Conservation (phyloP, 371 early-diverging fungal species). For the Mucor racemosus region DNA sequence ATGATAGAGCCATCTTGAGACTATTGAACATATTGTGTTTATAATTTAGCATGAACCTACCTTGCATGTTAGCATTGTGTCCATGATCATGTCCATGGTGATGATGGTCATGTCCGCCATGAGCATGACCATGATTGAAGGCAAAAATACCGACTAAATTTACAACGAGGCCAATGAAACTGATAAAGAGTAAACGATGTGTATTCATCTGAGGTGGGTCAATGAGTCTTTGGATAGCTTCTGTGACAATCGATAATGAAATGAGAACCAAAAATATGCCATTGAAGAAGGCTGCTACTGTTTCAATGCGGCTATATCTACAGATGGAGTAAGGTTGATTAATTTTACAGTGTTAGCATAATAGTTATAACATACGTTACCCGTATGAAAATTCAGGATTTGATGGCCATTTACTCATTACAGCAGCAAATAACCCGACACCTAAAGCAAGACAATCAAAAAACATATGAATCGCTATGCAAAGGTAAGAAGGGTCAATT, state of each 20-base stretch:
- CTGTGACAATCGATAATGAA: conserved; percentile 86
- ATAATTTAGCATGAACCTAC: conserved; percentile 21
- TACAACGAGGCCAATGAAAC: conserved; percentile 89
- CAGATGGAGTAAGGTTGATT: not conserved
- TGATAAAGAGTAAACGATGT: conserved; percentile 82
- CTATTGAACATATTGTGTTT: not conserved
- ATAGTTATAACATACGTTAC: conserved; percentile 29
- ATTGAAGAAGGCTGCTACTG: conserved; percentile 90
- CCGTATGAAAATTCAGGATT: conserved; percentile 81
- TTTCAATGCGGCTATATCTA: conserved; percentile 89
- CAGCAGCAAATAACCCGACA: conserved; percentile 85
- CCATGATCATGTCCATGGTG: conserved; percentile 49
- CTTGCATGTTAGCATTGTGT: conserved; percentile 79
- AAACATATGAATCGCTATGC: conserved; percentile 92
- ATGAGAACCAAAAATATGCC: conserved; percentile 89
- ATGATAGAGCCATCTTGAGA: not conserved
- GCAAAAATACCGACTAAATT: conserved; percentile 93
- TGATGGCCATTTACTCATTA: conserved; percentile 91
- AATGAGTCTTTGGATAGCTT: conserved; percentile 86
- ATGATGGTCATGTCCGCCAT: conserved; percentile 68
- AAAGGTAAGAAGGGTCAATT: not conserved
- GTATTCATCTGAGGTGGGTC: conserved; percentile 90
- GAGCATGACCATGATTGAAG: conserved; percentile 84
- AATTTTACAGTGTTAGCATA: not conserved
- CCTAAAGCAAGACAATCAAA: conserved; percentile 94